These are phyloP conservation scores for Kuraishia cidri DNA, from an alignment of 805 yeast genomes.

Conservation along the genomic window DNA sequence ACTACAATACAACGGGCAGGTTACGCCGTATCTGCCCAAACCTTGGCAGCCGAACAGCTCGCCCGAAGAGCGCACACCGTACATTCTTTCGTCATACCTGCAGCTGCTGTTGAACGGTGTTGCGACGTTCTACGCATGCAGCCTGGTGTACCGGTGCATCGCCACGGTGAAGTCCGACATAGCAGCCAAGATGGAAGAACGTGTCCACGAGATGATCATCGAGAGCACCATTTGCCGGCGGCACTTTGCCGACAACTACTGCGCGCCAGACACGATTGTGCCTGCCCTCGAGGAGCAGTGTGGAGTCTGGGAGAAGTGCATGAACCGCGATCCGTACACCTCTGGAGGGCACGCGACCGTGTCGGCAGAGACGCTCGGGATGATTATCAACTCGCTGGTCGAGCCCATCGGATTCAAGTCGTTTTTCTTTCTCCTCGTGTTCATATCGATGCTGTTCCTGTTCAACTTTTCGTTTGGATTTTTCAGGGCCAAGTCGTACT, in stretches of 20 bases:
- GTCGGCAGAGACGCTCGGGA: constrained; percentile 55
- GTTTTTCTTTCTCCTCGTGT: constrained; percentile 25
- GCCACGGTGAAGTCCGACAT: constrained; percentile 48
- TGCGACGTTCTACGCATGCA: constrained; percentile 33
- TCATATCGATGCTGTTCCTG: constrained; percentile 35
- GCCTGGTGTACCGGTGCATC: constrained; percentile 32
- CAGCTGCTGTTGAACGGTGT: constrained; percentile 44
- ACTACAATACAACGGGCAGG: background rate
- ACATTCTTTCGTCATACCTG: constrained; percentile 50
- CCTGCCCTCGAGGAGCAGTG: constrained; percentile 55
- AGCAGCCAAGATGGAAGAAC: constrained; percentile 36
- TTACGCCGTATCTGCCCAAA: constrained; percentile 28
- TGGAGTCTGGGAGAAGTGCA: constrained; percentile 55
- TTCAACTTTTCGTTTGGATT: constrained; percentile 64
- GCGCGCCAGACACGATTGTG: constrained; percentile 43
- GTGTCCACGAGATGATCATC: constrained; percentile 31
- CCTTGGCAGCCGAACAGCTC: constrained; percentile 49
- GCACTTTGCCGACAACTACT: constrained; percentile 43
- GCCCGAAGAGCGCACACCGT: constrained; percentile 46
- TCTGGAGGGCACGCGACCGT: constrained; percentile 43
- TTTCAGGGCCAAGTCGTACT: constrained; percentile 44
- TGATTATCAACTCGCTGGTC: constrained; percentile 49
- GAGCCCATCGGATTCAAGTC: constrained; percentile 64
- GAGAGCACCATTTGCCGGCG: constrained; percentile 48
- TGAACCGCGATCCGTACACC: constrained; percentile 46